Evolutionary conservation across 257 asterid genomes (phyloP), one percentile per base, ranked within the genome.

Genomic region (Buddleja alternifolia): DNA sequence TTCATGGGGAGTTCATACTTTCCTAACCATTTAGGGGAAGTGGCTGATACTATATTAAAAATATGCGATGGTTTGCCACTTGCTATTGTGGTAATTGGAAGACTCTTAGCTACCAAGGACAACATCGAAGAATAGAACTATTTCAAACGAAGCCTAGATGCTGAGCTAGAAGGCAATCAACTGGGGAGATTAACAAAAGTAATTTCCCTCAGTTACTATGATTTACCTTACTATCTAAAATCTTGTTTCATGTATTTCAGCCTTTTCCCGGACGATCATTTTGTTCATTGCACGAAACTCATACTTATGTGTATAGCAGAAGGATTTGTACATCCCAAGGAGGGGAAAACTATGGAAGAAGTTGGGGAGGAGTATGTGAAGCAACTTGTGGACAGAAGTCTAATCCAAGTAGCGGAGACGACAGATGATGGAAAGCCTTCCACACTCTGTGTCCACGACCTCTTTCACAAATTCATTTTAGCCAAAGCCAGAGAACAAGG

Each of bases 1-100:
- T 79, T 79, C 55, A 29, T 20, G 0, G 52, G 39, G 4, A 24
- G 51, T 34, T 21, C 39, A 0, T 72, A 78, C 20, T n/a, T n/a
- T n/a, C 78, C 78, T 67, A 4, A 9, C 4, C 55, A 75, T 41
- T 47, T 72, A 9, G 42, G 40, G 1, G 50, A 65, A 25, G 48
- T 75, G 54, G 52, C 70, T 0, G 1, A 19, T 7, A 56, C 11
- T 1, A 46, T 79, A 8, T 40, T 66, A 0, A 62, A 50, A 3
- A 72, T 16, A 42, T 75, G 78, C 21, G 52, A 63, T 4, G 80
- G 80, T 2, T 15, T 74, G 62, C 75, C 80, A 3, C 75, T 70
- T 55, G 80, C 83, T 0, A 67, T 67, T 53, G 73, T 69, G 7
- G 55, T 48, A 0, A 44, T 74, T 46, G 74, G 74, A 20, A 59